These are phyloP conservation scores for Fusarium robinianum DNA, from an alignment of 2,329 filamentous ascomycete species.

Conservation along the genomic window DNA sequence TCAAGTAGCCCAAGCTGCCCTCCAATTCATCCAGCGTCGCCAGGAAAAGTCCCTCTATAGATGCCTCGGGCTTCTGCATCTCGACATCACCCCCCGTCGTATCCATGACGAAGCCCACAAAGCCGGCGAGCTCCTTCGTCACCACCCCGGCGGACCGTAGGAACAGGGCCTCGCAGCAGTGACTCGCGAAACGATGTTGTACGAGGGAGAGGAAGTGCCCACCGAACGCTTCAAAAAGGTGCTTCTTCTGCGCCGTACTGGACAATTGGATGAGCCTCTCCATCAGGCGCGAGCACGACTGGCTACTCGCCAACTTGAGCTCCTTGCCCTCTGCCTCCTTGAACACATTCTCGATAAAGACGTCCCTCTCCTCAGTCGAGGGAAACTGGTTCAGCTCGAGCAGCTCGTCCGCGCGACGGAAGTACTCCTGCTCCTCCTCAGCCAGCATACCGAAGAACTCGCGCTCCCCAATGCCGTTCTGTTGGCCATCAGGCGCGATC, in stretches of 20 bases:
- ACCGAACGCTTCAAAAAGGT: conserved; percentile 81
- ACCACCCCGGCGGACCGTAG: conserved; percentile 79
- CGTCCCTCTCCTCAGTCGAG: conserved; percentile 69
- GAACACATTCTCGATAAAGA: conserved; percentile 82
- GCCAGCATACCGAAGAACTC: conserved; percentile 94
- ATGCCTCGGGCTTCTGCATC: conserved; percentile 56
- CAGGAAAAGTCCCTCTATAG: conserved; percentile 86
- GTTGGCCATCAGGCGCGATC: too few species aligned
- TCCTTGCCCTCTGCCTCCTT: conserved; percentile 89
- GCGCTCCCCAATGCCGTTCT: conserved; percentile 53
- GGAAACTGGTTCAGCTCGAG: conserved; percentile 89
- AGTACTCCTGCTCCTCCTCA: conserved; percentile 94
- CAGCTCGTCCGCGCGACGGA: conserved; percentile 84
- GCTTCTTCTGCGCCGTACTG: conserved; percentile 78
- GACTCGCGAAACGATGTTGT: conserved; percentile 94
- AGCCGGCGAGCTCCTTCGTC: conserved; percentile 68
- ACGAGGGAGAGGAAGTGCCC: conserved; percentile 88
- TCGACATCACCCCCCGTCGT: conserved; percentile 49
- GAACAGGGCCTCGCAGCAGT: conserved; percentile 95
- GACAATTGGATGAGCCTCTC: conserved; percentile 87
- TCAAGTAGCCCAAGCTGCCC: conserved; percentile 76
- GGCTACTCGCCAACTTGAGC: conserved; percentile 92
- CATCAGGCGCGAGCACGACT: conserved; percentile 91
- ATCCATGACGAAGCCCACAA: conserved; percentile 49
- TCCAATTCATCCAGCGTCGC: conserved; percentile 86